Conservation (phyloP, 352 stramenopile genomes). For the Phytopythium vexans region DNA sequence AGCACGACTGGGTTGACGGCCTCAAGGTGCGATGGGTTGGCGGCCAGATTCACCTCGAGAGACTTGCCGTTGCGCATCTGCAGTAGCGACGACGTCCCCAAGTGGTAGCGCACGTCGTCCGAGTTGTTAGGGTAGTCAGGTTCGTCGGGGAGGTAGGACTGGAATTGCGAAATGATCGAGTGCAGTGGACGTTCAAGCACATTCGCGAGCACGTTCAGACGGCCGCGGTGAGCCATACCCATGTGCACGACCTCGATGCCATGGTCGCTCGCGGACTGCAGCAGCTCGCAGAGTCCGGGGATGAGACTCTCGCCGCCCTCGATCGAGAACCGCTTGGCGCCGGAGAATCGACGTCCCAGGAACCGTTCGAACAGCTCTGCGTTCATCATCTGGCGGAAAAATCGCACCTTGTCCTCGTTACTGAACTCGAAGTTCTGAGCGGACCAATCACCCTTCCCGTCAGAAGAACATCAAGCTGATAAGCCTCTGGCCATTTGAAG, state of each 20-base stretch:
- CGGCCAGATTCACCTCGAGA: constrained; percentile 88
- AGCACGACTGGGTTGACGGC: constrained; percentile 97
- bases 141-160: constrained; percentile 82
- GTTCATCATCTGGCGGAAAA: constrained; percentile 94
- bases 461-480: too few species aligned
- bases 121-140: constrained; percentile 86
- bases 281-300: constrained; percentile 92
- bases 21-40: constrained; percentile 99
- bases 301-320: constrained; percentile 97
- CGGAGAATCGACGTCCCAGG: constrained; percentile 91
- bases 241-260: constrained; percentile 98
- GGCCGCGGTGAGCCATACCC: constrained; percentile 98
- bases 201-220: constrained; percentile 98
- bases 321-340: constrained; percentile 98
- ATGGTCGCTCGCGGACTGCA: constrained; percentile 93
- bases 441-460: neutral
- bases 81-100: constrained; percentile 75
- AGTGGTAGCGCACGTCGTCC: constrained; percentile 86
- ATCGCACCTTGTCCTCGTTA: constrained; percentile 90
- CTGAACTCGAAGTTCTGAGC: constrained; percentile 37
- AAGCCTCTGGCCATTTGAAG: neutral
- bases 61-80: constrained; percentile 60
- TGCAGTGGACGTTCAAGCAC: constrained; percentile 97
- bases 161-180: constrained; percentile 91
- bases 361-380: constrained; percentile 98